Base-by-base conservation (phyloP, 2,329 filamentous ascomycete species). In the Venturia oleaginea region DNA sequence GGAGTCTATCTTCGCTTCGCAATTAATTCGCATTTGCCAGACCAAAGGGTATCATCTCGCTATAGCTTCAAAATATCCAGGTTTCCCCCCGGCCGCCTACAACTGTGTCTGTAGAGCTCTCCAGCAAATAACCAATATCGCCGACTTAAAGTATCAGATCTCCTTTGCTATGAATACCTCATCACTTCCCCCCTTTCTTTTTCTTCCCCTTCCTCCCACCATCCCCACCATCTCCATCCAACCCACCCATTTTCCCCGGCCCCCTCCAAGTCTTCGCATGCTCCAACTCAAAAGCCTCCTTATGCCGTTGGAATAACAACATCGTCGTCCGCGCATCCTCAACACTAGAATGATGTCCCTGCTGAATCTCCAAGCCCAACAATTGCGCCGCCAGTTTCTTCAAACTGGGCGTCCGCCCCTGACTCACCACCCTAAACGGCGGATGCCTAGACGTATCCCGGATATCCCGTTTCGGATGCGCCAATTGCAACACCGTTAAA, bases 251-350 rank as follows among this genome's bases (percentile, higher is more conserved):
- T 17, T 51, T 57, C 34, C n/a, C 42, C 32, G 34, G 24, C 55
- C 51, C 30, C 2, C 54, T 66, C 66, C 38, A 68, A 67, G 24
- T 68, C 67, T 17, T 66, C 66, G 30, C 67, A 51, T 38, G 66
- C 68, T 43, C 67, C 68, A n/a, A 79, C 72, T 97, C 94, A 72
- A 99, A 97, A 0, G 83, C 89, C 22, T 86, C 81, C 77, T 97
- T 97, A 73, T 92, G 85, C 68, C 86, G 84, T 67, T 90, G 83
- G 72, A 96, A 97, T 51, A 99, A 78, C 64, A 93, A 78, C 92
- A 99, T 97, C 0, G 92, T 88, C 5, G 90, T 91, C 68, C 91
- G 81, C 1, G 94, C 94, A 79, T 99, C 94, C 70, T 87, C 85
- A 64, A 87, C 78, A 70, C 81, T 84, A 63, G 80, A 84, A 77